Base-by-base conservation (phyloP, 768 basidiomycete species). In the Amanita rimosa region DNA sequence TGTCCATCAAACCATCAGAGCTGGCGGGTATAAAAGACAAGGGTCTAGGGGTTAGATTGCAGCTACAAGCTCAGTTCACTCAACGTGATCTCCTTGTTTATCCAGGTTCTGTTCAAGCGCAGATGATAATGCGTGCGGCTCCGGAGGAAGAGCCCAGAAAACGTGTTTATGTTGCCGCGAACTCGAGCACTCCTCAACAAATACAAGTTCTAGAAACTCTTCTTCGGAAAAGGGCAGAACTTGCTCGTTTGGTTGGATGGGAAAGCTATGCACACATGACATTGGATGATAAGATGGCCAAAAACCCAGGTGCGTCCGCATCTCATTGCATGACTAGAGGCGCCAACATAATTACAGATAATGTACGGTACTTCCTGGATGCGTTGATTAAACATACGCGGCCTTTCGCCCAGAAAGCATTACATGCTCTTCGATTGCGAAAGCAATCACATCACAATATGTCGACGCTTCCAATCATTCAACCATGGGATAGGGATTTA, bases 401-500 rank as follows among this genome's bases (percentile, higher is more conserved):
- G 40, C 84, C 90, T 1, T 76, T 81, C 54, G 93, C 94, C 9
- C 69, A 76, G 45, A 70, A 70, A 24, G 94, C 94, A 38, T 67
- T 98, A 33, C 73, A 73, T 34, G 72, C 80, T 39, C 72, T 79
- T 49, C 79, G 73, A 62, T 67, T 64, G 55, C 79, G 75, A 54
- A 98, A 98, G 69, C 83, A 88, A 61, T 71, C 70, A 7, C 83
- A 86, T 56, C 76, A 91, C 24, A 65, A 69, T 17, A 71, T 79
- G 1, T 67, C 72, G 0, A 65, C 72, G 17, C 67, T 76, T 40
- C 85, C 85, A 37, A 67, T 69, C 19, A 78, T 98, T 44, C 78
- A 95, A 54, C 83, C 92, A n/a, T 99, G 96, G 96, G 96, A 98
- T 65, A 76, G 93, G 55, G 94, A 97, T 55, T 95, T 83, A 61